Evolutionary conservation across 495 filamentous ascomycete genomes (phyloP).

Genomic region (Lineolata rhizophorae): DNA sequence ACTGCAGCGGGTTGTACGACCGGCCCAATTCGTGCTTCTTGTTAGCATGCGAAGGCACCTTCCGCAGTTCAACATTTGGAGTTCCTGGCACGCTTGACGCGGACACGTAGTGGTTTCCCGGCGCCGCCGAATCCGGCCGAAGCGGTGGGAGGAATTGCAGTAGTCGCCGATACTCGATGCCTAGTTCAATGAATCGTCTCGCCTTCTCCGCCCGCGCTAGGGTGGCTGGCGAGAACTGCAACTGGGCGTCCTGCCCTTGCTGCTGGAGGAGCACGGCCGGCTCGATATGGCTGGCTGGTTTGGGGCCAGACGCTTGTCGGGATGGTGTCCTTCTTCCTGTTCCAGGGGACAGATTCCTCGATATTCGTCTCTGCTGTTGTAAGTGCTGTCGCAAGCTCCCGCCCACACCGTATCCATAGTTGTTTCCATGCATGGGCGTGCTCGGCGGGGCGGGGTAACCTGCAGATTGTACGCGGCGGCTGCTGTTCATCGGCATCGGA

Average conservation of each 20-base stretch:
- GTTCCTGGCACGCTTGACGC: slow-evolving; percentile 14
- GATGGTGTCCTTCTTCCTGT: slow-evolving; percentile 15
- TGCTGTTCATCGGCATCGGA: slow-evolving; percentile 17
- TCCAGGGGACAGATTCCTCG: slow-evolving; percentile 34
- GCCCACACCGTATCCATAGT: slow-evolving; percentile 15
- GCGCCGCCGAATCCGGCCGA: slow-evolving; percentile 22
- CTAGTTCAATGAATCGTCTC: slow-evolving; percentile 54
- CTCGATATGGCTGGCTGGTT: too few species aligned
- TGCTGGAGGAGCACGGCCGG: too few species aligned
- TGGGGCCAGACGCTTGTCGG: slow-evolving; percentile 5
- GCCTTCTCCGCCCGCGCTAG: slow-evolving; percentile 58
- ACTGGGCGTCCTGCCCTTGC: slow-evolving; percentile 13
- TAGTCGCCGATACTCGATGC: slow-evolving; percentile 56
- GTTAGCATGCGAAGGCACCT: slow-evolving; percentile 8
- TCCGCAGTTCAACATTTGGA: slow-evolving; percentile 10
- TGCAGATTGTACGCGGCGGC: slow-evolving; percentile 28
- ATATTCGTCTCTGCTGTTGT: slow-evolving; percentile 37
- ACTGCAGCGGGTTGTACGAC: slow-evolving; percentile 68
- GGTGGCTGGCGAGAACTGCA: slow-evolving; percentile 57
- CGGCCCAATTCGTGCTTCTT: slow-evolving; percentile 26
- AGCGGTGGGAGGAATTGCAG: slow-evolving; percentile 55
- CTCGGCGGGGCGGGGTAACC: slow-evolving; percentile 22
- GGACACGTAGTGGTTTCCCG: slow-evolving; percentile 11
- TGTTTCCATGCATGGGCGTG: slow-evolving; percentile 4
- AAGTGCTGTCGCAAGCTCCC: slow-evolving; percentile 41